Conservation (phyloP, 768 basidiomycete genomes). For the Mycena filopes region DNA sequence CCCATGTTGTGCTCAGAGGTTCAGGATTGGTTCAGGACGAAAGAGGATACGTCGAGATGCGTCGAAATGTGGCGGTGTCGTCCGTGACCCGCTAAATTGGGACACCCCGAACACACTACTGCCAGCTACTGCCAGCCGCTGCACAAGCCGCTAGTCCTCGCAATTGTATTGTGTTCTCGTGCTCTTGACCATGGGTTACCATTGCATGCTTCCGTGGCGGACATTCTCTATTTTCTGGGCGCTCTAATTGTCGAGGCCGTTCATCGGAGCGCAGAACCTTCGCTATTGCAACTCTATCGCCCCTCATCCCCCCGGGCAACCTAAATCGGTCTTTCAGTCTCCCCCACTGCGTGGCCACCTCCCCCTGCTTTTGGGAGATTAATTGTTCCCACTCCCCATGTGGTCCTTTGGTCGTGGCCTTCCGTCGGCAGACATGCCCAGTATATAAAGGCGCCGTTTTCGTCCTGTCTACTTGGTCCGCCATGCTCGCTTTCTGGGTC, state of each 20-base stretch:
- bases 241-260: not conserved
- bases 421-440: not conserved
- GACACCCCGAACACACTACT: no score
- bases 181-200: not conserved
- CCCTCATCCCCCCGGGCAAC: constrained; percentile 2
- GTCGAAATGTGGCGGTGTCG: no score
- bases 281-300: constrained; percentile 5
- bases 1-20: constrained; percentile 61
- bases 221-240: not conserved
- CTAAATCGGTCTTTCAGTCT: constrained; percentile 2
- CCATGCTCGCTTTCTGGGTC: constrained; percentile 15
- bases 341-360: not conserved
- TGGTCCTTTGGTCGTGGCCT: constrained; percentile 7
- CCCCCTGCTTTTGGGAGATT: constrained; percentile 2
- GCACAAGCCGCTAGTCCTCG: no score
- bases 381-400: constrained; percentile 16
- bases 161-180: not conserved
- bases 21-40: not conserved
- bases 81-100: no score
- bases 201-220: not conserved
- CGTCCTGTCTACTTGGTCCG: not conserved
- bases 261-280: not conserved
- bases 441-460: constrained; percentile 5
- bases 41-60: not conserved
- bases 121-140: no score